Percentiles rank a stretch among this genome's conserved stretches.
phyloP scores from a whole-genome alignment of 164 flowering plant genomes.

The Chloranthus sessilifolius region DNA sequence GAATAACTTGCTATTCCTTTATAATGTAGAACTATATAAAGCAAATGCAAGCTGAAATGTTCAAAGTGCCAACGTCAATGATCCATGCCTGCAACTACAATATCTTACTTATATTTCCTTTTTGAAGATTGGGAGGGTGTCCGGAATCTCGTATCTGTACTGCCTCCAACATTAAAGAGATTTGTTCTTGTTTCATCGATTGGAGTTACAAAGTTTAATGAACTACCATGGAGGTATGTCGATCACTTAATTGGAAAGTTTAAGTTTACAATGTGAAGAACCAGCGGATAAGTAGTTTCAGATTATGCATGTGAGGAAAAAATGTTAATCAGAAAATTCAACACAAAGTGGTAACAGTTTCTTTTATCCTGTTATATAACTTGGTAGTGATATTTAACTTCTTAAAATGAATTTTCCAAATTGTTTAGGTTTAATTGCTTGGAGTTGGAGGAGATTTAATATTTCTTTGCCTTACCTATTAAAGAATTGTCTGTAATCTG shows the following conservation, averaged over 20 bases:
- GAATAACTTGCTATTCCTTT: no score
- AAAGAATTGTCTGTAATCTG: no score
- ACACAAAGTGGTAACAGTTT: no score
- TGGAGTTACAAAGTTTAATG: slow-evolving; percentile 90
- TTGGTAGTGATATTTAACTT: no score
- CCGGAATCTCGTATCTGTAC: slow-evolving; percentile 69
- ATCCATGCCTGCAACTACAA: neutral
- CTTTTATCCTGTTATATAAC: no score
- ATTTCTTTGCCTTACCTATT: no score
- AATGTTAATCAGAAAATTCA: neutral
- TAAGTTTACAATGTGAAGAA: slow-evolving; percentile 1
- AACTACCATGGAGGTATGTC: slow-evolving; percentile 91
- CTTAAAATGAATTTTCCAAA: no score
- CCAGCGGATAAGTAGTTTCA: neutral
- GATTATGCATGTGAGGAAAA: neutral
- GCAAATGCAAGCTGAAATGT: neutral
- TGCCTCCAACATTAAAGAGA: slow-evolving; percentile 81
- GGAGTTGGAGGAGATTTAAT: no score
- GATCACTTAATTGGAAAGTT: slow-evolving; percentile 5
- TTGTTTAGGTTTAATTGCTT: no score
- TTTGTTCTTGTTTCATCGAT: slow-evolving; percentile 93
- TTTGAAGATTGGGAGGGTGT: slow-evolving; percentile 94
- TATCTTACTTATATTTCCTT: slow-evolving; percentile 9
- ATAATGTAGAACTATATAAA: no score
- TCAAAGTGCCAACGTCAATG: neutral